Evolutionary conservation across 495 filamentous ascomycete species (phyloP), one percentile per base, ranked within the genome.

Genomic region (Cercophora newfieldiana): DNA sequence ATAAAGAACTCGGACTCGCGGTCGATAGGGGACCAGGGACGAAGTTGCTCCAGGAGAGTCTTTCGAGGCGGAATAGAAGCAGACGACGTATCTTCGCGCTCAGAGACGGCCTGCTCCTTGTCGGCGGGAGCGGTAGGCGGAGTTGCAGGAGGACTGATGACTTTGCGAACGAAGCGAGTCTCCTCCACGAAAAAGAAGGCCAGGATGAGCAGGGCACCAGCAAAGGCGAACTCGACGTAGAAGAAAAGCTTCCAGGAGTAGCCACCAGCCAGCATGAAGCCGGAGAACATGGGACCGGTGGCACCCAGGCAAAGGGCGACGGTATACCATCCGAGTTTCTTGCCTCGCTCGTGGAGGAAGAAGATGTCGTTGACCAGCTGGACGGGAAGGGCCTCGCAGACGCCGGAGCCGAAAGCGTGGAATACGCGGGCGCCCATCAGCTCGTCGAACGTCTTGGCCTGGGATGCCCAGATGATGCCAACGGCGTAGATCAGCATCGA

Each of bases 341-440:
- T 82, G 6, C 86, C 86, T 12, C 86, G 76, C 67, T 88, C 85
- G 66, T 88, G 86, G 1, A 88, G 75, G 72, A 84, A 89, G 74
- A 89, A 89, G 62, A 89, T 86, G 66, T 89, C 87, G 65, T 89
- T 89, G 7, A 88, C 86, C 4, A 89, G 69, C 67, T 88, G 86
- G 4, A 89, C 86, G 0, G 86, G 86, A 1, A 88, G 70, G 21
- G 86, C 86, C 64, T 88, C 87, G 72, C 86, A 89, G 24, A 89
- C 84, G 10, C 79, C 82, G 19, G 85, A 84, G 5, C 85, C 85
- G 44, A 89, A 85, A 48, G 76, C 75, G 67, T 87, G 84, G 21
- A 88, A 77, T 5, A 88, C 74, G 14, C 87, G 77, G 4, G 79
- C 77, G 33, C 80, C 78, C 85, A 89, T 88, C 25, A 88, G 70